A percentile compares a stretch with the other conserved stretches of the same genome.
Conservation (phyloP, 75 land plant species). For the Sequoia sempervirens region DNA sequence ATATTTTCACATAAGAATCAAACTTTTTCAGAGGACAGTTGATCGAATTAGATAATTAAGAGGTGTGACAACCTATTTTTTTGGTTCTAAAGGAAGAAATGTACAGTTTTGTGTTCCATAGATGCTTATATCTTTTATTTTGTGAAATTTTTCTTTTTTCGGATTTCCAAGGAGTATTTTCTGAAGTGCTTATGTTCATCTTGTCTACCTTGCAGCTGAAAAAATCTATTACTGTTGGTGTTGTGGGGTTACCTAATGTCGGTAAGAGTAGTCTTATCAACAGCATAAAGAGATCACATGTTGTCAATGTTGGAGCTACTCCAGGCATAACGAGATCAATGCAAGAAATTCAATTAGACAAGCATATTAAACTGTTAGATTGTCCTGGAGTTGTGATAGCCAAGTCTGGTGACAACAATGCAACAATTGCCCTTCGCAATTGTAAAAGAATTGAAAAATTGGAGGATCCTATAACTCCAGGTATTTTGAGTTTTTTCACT, state of each 20-base stretch:
- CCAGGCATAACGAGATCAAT: conserved; percentile 90
- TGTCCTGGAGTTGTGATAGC: conserved; percentile 98
- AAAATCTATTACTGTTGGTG: conserved; percentile 84
- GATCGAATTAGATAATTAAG: not conserved
- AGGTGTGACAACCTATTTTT: not conserved
- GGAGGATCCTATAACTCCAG: conserved; percentile 79
- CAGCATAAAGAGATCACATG: conserved; percentile 75
- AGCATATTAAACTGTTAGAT: conserved; percentile 88
- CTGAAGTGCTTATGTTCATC: not conserved
- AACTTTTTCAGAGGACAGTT: too few species aligned
- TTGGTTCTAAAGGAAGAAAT: not conserved
- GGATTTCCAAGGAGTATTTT: not conserved
- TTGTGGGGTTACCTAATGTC: conserved; percentile 97
- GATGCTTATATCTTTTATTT: not conserved
- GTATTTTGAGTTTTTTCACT: conserved; percentile 25
- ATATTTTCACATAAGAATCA: too few species aligned
- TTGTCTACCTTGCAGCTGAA: conserved; percentile 56
- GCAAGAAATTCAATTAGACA: conserved; percentile 98
- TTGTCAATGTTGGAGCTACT: conserved; percentile 89
- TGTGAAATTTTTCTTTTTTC: not conserved
- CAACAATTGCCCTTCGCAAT: conserved; percentile 79
- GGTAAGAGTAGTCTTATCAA: conserved; percentile 98
- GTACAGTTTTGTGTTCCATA: not conserved
- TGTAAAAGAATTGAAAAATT: conserved; percentile 92
- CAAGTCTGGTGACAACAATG: conserved; percentile 54